These are phyloP conservation scores for Hypoxylon rubiginosum DNA, from an alignment of 2,329 filamentous ascomycete genomes.

Conservation along the genomic window DNA sequence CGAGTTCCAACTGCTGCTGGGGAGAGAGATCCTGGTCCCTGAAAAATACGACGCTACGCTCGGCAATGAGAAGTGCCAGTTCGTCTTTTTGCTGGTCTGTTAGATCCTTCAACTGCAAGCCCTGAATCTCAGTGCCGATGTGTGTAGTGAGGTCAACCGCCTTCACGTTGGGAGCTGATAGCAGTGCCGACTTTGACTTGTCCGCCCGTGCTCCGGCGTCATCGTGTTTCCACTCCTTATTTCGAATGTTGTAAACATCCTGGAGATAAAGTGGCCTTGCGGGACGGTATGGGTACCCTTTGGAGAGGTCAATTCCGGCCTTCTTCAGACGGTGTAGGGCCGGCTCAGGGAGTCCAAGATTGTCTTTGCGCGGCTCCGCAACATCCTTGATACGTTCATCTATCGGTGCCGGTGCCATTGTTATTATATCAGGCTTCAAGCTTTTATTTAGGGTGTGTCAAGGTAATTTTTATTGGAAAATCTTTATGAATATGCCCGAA, in stretches of 20 bases:
- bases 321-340: constrained; percentile 73
- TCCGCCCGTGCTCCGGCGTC: constrained; percentile 76
- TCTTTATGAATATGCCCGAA: not conserved
- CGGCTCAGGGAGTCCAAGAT: constrained; percentile 69
- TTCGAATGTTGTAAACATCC: constrained; percentile 76
- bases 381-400: constrained; percentile 74
- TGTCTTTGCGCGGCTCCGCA: constrained; percentile 73
- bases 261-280: constrained; percentile 76
- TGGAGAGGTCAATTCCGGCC: constrained; percentile 76
- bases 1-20: constrained; percentile 73
- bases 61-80: constrained; percentile 72
- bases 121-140: constrained; percentile 75
- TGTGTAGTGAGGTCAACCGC: constrained; percentile 72
- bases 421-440: not conserved
- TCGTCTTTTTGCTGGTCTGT: constrained; percentile 72
- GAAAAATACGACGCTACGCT: constrained; percentile 76
- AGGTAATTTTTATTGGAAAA: constrained; percentile 5
- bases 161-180: constrained; percentile 72
- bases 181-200: constrained; percentile 71
- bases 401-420: constrained; percentile 70
- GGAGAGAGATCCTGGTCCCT: constrained; percentile 73
- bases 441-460: not conserved
- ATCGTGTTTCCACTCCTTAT: constrained; percentile 66
- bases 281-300: constrained; percentile 79
- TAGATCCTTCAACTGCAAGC: constrained; percentile 73